Base-by-base conservation (phyloP, 2,329 filamentous ascomycete genomes). In the Hymenoscyphus fraxineus region DNA sequence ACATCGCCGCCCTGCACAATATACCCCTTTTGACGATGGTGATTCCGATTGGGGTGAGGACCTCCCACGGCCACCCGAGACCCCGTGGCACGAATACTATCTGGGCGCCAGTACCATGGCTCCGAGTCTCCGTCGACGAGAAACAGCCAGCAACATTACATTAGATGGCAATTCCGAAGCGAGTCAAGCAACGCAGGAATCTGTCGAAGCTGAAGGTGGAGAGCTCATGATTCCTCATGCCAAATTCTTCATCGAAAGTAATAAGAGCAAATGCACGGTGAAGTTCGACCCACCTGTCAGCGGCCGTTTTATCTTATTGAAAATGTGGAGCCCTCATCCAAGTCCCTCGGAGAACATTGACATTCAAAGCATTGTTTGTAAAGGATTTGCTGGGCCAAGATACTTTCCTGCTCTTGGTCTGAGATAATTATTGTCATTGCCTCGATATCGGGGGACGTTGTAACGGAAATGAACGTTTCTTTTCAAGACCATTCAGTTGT, bases 201-300 rank as follows among this genome's bases (percentile, higher is more conserved):
- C 84, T 1, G 80, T 84, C 15, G 79, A 80, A 63, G 83, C 83
- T 1, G 83, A 84, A 1, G 84, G 84, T 3, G 83, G 84, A 35
- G 83, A 84, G 54, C 78, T 91, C 4, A 82, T 93, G 77, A 82
- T 82, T 40, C 92, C 92, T 0, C 87, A 92, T 76, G 92, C 92
- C 2, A 85, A 86, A 35, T 97, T 98, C 78, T 90, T 88, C 73
- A 96, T 97, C 63, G 88, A 90, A 72, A 86, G 88, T 75, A 85
- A 89, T 71, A 93, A 92, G 79, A 92, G 87, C 78, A 92, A 89
- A 77, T 94, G 95, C 71, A 93, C 89, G 15, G 90, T 98, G 71
- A 88, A 86, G 65, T 97, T 98, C 71, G 86, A 93, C 71, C 90
- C 92, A 64, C 89, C 90, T 0, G 85, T 95, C 65, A 92, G 91